phyloP scores from a whole-genome alignment of 495 filamentous ascomycete species.

The Aspergillus haitiensis region DNA sequence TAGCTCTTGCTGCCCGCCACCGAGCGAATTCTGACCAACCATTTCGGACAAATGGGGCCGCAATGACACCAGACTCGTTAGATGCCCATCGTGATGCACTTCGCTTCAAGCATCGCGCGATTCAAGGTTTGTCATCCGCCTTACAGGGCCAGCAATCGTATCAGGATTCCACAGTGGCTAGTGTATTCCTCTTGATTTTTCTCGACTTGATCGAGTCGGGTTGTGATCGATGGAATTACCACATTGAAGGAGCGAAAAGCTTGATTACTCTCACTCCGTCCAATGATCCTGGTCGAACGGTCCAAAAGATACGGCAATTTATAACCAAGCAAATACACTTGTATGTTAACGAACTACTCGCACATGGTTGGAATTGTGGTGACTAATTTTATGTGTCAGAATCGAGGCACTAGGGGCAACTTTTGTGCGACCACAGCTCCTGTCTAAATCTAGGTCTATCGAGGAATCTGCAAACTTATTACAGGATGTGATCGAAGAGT shows the following conservation, averaged over 20 bases:
- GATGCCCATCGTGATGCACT: slow-evolving; percentile 45
- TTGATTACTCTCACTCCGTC: slow-evolving; percentile 33
- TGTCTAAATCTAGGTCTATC: slow-evolving; percentile 28
- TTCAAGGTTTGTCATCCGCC: slow-evolving; percentile 41
- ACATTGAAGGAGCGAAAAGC: slow-evolving; percentile 50
- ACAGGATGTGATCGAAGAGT: slow-evolving; percentile 36
- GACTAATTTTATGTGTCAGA: slow-evolving; percentile 19
- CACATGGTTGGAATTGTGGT: no score
- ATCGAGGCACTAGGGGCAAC: slow-evolving; percentile 46
- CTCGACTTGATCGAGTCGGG: slow-evolving; percentile 55
- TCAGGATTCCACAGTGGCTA: slow-evolving; percentile 44
- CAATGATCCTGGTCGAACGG: slow-evolving; percentile 19
- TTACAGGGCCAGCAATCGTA: slow-evolving; percentile 21
- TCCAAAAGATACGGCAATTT: slow-evolving; percentile 26
- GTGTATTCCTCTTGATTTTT: slow-evolving; percentile 54
- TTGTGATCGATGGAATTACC: slow-evolving; percentile 50
- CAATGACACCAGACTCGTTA: slow-evolving; percentile 5
- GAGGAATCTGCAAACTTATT: slow-evolving; percentile 15
- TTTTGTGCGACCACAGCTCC: slow-evolving; percentile 43
- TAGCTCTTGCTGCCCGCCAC: slow-evolving; percentile 56
- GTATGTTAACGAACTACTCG: background rate
- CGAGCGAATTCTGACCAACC: slow-evolving; percentile 37
- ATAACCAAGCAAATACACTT: slow-evolving; percentile 27
- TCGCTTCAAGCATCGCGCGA: slow-evolving; percentile 48
- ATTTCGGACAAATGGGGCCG: slow-evolving; percentile 9